These are phyloP conservation scores for Populus hybrid DNA, from an alignment of 441 rosid species.

Conservation along the genomic window DNA sequence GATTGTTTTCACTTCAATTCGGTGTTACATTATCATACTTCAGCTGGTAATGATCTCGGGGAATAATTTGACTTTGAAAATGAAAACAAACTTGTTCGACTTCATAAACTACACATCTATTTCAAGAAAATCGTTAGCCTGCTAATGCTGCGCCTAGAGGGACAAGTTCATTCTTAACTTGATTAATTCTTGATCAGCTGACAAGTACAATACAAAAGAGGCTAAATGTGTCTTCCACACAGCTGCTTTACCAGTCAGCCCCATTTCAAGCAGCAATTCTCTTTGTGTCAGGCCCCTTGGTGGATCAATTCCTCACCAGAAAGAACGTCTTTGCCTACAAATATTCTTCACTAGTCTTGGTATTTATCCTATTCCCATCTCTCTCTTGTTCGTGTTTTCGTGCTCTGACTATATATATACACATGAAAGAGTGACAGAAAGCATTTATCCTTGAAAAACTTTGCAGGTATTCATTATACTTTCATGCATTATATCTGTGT, in stretches of 20 bases:
- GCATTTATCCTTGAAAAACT: background rate
- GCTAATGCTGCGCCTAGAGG: background rate
- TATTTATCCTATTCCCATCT: conserved; percentile 8
- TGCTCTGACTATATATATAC: too few species aligned
- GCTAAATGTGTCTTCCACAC: conserved; percentile 91
- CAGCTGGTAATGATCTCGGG: background rate
- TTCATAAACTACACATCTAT: background rate
- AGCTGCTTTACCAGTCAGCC: conserved; percentile 89
- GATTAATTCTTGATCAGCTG: conserved; percentile 42
- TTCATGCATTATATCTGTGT: conserved; percentile 84
- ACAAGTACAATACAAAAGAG: conserved; percentile 95
- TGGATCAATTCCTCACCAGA: conserved; percentile 74
- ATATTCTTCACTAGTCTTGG: conserved; percentile 77
- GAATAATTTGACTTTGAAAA: background rate
- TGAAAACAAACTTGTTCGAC: background rate
- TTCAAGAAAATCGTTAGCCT: background rate
- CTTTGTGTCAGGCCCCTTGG: conserved; percentile 88
- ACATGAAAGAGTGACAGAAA: background rate
- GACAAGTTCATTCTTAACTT: conserved; percentile 25
- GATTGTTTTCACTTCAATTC: background rate
- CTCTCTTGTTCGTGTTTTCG: background rate
- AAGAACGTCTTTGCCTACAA: conserved; percentile 80
- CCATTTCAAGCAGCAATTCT: conserved; percentile 95
- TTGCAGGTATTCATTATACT: conserved; percentile 77
- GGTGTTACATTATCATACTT: background rate